A percentile compares a stretch with the other conserved stretches of the same genome.
phyloP scores from a whole-genome alignment of 495 filamentous ascomycete species.

The Talaromyces trachyspermus region DNA sequence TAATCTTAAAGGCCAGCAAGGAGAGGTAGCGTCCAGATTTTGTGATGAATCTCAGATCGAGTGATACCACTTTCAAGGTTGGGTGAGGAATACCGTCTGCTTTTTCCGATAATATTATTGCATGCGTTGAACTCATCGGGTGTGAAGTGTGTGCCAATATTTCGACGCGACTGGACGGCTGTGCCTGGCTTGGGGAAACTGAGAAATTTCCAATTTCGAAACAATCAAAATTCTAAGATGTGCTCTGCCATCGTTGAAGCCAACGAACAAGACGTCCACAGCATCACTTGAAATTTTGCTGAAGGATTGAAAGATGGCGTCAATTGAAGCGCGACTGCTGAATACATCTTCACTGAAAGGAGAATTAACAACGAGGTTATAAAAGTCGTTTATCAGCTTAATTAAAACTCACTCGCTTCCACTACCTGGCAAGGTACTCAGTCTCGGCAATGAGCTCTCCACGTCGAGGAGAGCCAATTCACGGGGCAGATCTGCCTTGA shows the following conservation, averaged over 20 bases:
- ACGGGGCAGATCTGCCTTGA: conserved; percentile 59
- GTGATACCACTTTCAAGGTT: conserved; percentile 57
- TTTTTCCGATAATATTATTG: conserved; percentile 50
- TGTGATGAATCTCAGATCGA: conserved; percentile 76
- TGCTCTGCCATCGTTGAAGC: conserved; percentile 69
- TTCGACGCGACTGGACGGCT: background rate
- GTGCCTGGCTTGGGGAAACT: conserved; percentile 17
- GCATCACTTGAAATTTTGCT: conserved; percentile 55
- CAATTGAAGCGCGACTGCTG: conserved; percentile 59
- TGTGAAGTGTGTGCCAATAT: conserved; percentile 60
- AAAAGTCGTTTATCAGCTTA: too few relatives aligned
- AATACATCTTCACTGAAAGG: conserved; percentile 60
- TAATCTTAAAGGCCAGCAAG: conserved; percentile 75
- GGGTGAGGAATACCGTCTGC: conserved; percentile 14
- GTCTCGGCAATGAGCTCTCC: conserved; percentile 70
- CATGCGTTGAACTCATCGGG: conserved; percentile 66
- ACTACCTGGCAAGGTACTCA: conserved; percentile 61
- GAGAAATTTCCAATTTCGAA: conserved; percentile 71
- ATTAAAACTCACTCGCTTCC: conserved; percentile 35
- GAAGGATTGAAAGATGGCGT: conserved; percentile 60
- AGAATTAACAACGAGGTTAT: conserved; percentile 10
- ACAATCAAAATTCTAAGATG: conserved; percentile 80
- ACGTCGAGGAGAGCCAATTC: conserved; percentile 73
- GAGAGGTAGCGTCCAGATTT: conserved; percentile 74
- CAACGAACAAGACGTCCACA: conserved; percentile 77